These are phyloP conservation scores for Cyclostephanos tholiformis DNA, from an alignment of 108 stramenopile species.

Conservation along the genomic window DNA sequence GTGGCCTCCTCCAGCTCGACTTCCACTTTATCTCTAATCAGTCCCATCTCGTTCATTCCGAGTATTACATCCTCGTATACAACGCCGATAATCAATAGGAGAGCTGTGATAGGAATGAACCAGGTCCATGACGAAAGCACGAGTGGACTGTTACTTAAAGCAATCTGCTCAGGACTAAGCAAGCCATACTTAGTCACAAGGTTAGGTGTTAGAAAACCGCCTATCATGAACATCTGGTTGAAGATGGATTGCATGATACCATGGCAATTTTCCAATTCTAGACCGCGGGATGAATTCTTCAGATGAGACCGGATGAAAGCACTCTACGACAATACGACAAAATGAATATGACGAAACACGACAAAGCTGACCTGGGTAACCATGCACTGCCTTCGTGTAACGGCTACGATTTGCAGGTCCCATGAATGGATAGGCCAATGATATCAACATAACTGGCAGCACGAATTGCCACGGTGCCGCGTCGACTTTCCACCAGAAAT, in stretches of 20 bases:
- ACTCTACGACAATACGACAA: neutral
- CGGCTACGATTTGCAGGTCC: conserved; percentile 25
- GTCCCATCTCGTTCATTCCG: conserved; percentile 17
- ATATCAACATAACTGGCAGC: conserved; percentile 13
- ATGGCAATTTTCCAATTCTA: conserved; percentile 18
- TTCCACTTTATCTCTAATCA: neutral
- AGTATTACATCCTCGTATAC: conserved; percentile 23
- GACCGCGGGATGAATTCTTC: neutral
- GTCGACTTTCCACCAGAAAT: conserved; percentile 16
- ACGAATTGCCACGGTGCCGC: conserved; percentile 15
- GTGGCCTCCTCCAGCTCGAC: neutral
- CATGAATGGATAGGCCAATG: conserved; percentile 27
- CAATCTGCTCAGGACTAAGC: conserved; percentile 1
- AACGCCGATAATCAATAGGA: conserved; percentile 6
- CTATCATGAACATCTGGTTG: conserved; percentile 15
- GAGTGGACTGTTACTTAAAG: neutral
- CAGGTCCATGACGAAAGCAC: conserved; percentile 22
- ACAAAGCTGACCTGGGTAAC: conserved; percentile 2
- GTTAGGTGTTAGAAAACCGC: conserved; percentile 23
- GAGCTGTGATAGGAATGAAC: conserved; percentile 14
- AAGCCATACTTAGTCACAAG: conserved; percentile 14
- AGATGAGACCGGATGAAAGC: neutral
- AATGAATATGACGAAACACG: neutral
- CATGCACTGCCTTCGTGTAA: conserved; percentile 16
- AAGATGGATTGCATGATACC: conserved; percentile 35